Base-by-base conservation (phyloP, 306 rosid genomes). In the Prunus dulcis region DNA sequence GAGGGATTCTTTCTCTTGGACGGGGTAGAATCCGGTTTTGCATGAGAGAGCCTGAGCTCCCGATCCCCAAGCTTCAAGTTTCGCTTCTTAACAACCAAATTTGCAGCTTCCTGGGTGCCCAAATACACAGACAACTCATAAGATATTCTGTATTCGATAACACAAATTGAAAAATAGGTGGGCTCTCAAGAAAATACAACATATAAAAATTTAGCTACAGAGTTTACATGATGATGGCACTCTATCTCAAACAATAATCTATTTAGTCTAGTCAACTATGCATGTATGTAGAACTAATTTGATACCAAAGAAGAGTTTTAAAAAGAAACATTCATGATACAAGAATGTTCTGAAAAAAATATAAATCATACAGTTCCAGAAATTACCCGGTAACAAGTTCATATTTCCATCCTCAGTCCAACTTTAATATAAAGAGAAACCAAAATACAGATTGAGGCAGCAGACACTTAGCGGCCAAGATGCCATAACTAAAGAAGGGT, bases 81-180 rank as follows among this genome's bases (percentile, higher is more conserved):
- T 65, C 93, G 90, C 71, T 79, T 95, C 85, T 64, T 87, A 52
- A 78, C 76, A 13, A 85, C 88, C 23, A 74, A 69, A 70, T 80
- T 85, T 58, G 93, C 97, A 73, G 97, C 97, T 82, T 92, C 97
- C 97, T 95, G 90, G 77, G 76, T 11, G 66, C 46, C 38, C 67
- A 60, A 49, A 52, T 45, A 43, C n/a, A 23, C 15, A 75, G 13
- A 72, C 9, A 74, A 27, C 47, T 74, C 77, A 64, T 46, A 12
- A 61, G 23, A 23, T 28, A 43, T 50, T 32, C 56, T 1, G 30
- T 8, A 15, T 5, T 52, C 32, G 22, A 27, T 46, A 9, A 15
- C 19, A 46, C n/a, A 71, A 34, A 10, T 23, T 46, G 64, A 27
- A 15, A 70, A 43, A 43, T 12, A 70, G 9, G 22, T 2, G 61